Conservation (phyloP, 768 basidiomycete species). For the Lentinula sp. region DNA sequence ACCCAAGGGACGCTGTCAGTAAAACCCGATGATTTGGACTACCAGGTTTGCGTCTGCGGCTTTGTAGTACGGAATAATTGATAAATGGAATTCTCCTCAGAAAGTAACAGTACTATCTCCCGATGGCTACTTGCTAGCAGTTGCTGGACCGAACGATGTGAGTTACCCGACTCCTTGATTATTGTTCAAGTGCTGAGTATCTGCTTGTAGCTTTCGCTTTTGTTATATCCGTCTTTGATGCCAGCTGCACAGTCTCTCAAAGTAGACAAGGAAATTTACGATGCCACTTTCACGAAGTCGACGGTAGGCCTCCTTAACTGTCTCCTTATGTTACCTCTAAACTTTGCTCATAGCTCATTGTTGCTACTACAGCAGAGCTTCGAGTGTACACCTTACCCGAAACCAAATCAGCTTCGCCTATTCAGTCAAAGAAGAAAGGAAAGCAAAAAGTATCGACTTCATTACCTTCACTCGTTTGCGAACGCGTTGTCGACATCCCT, state of each 20-base stretch:
- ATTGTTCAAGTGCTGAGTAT: background rate
- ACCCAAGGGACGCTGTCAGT: conserved; percentile 55
- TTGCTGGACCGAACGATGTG: conserved; percentile 72
- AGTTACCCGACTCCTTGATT: conserved; percentile 19
- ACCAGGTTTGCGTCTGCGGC: conserved; percentile 62
- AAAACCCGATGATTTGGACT: conserved; percentile 63
- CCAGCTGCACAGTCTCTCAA: conserved; percentile 45
- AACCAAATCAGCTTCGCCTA: conserved; percentile 12
- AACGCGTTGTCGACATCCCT: conserved; percentile 52
- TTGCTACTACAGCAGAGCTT: conserved; percentile 61
- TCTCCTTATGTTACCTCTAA: background rate
- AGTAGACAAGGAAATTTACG: conserved; percentile 78
- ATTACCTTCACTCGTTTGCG: conserved; percentile 27
- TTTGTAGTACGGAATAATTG: background rate
- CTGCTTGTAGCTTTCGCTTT: conserved; percentile 9
- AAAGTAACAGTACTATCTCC: conserved; percentile 86
- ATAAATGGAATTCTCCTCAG: conserved; percentile 33
- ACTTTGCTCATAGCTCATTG: conserved; percentile 41
- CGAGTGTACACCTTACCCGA: conserved; percentile 55
- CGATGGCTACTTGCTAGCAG: conserved; percentile 55
- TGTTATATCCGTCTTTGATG: conserved; percentile 35
- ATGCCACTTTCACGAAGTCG: conserved; percentile 68
- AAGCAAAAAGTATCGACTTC: conserved; percentile 31
- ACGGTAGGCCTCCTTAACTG: conserved; percentile 36
- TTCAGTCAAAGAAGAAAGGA: conserved; percentile 33